Conservation (phyloP, 164 flowering plant species). For the Echeveria elegans region DNA sequence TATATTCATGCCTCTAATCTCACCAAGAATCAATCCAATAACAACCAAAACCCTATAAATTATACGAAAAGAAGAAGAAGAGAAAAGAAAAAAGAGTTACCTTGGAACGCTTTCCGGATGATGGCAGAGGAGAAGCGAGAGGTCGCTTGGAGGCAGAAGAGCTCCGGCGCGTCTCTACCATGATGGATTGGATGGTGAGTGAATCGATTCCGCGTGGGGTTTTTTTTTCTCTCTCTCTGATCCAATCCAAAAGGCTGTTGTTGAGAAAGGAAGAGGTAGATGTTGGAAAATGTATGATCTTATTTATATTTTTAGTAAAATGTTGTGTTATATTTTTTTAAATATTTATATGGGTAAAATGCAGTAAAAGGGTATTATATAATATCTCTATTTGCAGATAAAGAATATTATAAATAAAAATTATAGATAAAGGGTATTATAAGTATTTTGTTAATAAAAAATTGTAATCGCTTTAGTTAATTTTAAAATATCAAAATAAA, state of each 20-base stretch:
- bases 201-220: neutral
- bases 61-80: too few relatives aligned
- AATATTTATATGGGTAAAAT: too few relatives aligned
- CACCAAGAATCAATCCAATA: neutral
- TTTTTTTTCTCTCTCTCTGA: neutral
- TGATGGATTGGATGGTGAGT: slow-evolving; percentile 15
- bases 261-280: neutral
- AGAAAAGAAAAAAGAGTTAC: neutral
- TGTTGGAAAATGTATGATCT: neutral
- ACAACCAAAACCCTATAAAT: slow-evolving; percentile 1
- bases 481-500: too few relatives aligned
- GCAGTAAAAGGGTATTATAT: too few relatives aligned
- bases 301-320: too few relatives aligned
- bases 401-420: too few relatives aligned
- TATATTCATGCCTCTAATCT: neutral
- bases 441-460: too few relatives aligned
- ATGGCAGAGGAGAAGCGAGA: neutral
- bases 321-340: too few relatives aligned
- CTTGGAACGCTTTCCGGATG: neutral
- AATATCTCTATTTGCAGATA: too few relatives aligned
- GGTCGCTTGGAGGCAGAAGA: slow-evolving; percentile 11
- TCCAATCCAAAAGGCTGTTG: neutral
- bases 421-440: too few relatives aligned
- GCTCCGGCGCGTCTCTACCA: slow-evolving; percentile 81
- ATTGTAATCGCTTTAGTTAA: too few relatives aligned